Percentiles rank a stretch among this genome's conserved stretches.
These are phyloP conservation scores for Eutrema salsugineum DNA, from an alignment of 441 rosid genomes.

Conservation along the genomic window DNA sequence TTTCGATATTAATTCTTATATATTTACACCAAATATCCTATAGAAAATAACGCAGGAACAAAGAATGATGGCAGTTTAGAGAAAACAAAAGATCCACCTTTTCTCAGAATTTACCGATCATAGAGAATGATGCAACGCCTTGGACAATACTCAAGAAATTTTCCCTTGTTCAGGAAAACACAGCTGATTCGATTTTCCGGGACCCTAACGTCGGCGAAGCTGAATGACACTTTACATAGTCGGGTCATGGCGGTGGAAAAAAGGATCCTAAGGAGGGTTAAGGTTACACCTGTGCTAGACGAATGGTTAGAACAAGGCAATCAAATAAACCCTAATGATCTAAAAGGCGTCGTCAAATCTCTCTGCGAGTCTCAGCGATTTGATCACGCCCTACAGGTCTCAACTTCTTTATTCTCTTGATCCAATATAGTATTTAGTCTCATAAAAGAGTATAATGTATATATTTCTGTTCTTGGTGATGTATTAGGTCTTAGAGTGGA, in stretches of 20 bases:
- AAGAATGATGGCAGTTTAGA: too few relatives aligned
- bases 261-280: background rate
- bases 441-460: background rate
- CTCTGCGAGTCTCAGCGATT: slow-evolving; percentile 12
- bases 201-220: background rate
- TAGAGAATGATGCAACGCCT: background rate
- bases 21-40: background rate
- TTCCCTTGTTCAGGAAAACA: background rate
- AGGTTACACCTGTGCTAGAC: background rate
- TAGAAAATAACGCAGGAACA: background rate
- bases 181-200: background rate
- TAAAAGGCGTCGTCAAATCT: background rate
- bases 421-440: background rate
- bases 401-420: background rate
- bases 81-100: background rate
- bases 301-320: slow-evolving; percentile 6
- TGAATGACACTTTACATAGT: slow-evolving; percentile 3
- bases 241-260: background rate
- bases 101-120: background rate
- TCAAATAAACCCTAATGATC: background rate
- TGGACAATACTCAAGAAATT: background rate
- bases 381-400: slow-evolving; percentile 16
- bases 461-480: background rate
- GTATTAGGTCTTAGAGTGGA: slow-evolving; percentile 16
- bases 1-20: too few relatives aligned